Evolutionary conservation across 768 basidiomycete genomes (phyloP).

Genomic region (Naematelia aurantialba): DNA sequence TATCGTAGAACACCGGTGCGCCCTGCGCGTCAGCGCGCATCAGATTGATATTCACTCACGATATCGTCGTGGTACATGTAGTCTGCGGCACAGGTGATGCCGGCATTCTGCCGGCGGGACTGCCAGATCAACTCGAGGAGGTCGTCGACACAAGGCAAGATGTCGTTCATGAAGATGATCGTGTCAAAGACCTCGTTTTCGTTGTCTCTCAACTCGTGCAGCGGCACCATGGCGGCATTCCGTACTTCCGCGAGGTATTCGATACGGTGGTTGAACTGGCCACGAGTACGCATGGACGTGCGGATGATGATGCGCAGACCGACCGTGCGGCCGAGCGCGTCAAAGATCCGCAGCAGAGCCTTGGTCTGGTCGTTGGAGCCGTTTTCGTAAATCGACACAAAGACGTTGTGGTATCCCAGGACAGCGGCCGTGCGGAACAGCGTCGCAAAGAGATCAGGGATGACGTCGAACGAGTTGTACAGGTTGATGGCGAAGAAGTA

Average conservation of each 20-base stretch:
- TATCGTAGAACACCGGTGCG: constrained; percentile 83
- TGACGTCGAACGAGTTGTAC: constrained; percentile 98
- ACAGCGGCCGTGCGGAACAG: constrained; percentile 89
- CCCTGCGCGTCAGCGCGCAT: constrained; percentile 51
- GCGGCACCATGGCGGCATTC: constrained; percentile 90
- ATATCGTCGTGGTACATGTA: constrained; percentile 99
- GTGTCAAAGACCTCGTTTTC: constrained; percentile 93
- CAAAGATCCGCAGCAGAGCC: constrained; percentile 89
- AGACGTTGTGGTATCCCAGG: constrained; percentile 96
- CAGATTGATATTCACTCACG: constrained; percentile 52
- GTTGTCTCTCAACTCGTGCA: constrained; percentile 86
- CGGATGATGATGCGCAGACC: constrained; percentile 91
- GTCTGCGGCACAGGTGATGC: constrained; percentile 95
- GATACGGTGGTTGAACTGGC: constrained; percentile 97
- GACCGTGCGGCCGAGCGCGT: constrained; percentile 80
- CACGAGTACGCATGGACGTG: constrained; percentile 85
- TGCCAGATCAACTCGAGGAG: constrained; percentile 97
- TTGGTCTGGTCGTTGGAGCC: constrained; percentile 99
- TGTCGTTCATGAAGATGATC: constrained; percentile 99
- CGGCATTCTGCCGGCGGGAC: constrained; percentile 84
- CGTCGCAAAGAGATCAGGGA: constrained; percentile 93
- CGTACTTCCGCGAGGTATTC: constrained; percentile 99
- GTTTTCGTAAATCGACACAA: constrained; percentile 98
- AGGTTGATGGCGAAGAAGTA: constrained; percentile 99
- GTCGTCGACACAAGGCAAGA: constrained; percentile 96